Evolutionary conservation across 2,329 filamentous ascomycete species (phyloP).

Genomic region (Botrytis hyacinthi): DNA sequence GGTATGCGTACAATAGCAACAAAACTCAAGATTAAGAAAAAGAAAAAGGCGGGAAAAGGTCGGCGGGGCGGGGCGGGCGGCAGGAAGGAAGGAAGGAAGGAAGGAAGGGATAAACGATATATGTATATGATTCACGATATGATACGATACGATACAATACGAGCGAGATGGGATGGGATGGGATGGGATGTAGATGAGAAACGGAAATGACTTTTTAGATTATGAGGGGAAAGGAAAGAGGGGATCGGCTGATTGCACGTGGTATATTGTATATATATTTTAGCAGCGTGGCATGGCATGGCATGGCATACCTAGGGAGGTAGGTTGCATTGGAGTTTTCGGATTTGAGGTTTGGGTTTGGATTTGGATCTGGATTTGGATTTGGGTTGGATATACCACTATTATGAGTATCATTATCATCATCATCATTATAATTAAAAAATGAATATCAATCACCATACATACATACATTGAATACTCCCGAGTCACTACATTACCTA

Average conservation of each 20-base stretch:
- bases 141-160: not conserved
- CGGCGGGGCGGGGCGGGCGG: too few relatives aligned
- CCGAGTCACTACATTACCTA: not conserved
- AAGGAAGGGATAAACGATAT: not conserved
- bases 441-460: not conserved
- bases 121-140: not conserved
- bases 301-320: too few relatives aligned
- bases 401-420: not conserved
- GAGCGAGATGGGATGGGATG: not conserved
- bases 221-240: too few relatives aligned
- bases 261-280: not conserved
- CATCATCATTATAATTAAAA: not conserved
- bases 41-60: not conserved
- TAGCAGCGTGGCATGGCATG: too few relatives aligned
- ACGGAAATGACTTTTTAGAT: too few relatives aligned
- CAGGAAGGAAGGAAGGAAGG: not conserved
- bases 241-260: not conserved
- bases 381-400: constrained; percentile 10
- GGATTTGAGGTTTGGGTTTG: not conserved
- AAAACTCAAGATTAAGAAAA: too few relatives aligned
- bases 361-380: not conserved
- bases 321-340: not conserved
- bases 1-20: too few relatives aligned
- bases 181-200: too few relatives aligned
- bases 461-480: not conserved